These are phyloP conservation scores for Fusarium irregulare DNA, from an alignment of 2,329 filamentous ascomycete species.

Conservation along the genomic window DNA sequence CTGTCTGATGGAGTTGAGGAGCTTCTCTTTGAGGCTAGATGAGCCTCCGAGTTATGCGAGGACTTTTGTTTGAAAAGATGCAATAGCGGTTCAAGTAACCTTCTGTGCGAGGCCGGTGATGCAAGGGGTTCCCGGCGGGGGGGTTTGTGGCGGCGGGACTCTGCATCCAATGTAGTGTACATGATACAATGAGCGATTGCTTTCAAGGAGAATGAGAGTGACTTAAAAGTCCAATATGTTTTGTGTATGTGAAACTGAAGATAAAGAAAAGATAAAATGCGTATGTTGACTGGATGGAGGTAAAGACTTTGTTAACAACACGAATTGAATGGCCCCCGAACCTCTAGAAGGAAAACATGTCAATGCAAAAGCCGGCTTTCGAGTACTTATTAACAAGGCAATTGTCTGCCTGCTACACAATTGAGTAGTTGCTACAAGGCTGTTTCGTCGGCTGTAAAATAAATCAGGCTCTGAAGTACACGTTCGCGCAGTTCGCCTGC, in stretches of 20 bases:
- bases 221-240: slow-evolving; percentile 1
- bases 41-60: background rate
- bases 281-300: background rate
- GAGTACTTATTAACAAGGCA: background rate
- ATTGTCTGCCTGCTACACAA: slow-evolving; percentile 5
- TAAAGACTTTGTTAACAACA: background rate
- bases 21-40: background rate
- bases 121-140: background rate
- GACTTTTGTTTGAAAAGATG: background rate
- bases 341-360: background rate
- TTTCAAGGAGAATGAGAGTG: background rate
- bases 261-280: background rate
- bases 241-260: background rate
- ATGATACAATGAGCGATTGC: background rate
- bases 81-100: background rate
- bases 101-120: background rate
- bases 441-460: background rate
- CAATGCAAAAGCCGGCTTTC: background rate
- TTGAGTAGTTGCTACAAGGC: background rate
- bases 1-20: background rate
- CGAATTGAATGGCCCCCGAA: background rate
- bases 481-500: background rate
- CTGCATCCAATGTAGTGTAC: background rate
- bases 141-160: background rate
- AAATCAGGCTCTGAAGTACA: background rate